phyloP scores from a whole-genome alignment of 306 rosid genomes.

The Quercus cerris region DNA sequence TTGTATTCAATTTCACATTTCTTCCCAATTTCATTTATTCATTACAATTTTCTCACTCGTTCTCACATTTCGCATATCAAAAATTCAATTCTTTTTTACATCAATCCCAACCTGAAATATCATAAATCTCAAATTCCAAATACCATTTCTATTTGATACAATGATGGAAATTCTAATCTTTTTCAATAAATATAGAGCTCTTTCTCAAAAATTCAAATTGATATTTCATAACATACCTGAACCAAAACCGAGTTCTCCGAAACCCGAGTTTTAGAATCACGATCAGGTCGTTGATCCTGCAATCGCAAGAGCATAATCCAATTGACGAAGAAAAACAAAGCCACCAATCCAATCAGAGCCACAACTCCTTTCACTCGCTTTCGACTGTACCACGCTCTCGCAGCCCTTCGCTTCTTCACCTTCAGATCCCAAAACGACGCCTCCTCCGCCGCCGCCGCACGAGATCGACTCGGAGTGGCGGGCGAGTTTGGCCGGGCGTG shows the following conservation, averaged over 20 bases:
- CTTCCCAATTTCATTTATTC: neutral
- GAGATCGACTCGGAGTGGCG: constrained; percentile 55
- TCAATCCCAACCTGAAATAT: too few species aligned
- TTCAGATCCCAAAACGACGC: constrained; percentile 20
- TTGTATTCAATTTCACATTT: neutral
- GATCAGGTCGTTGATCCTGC: constrained; percentile 29
- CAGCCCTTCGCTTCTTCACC: constrained; percentile 29
- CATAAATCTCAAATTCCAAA: neutral
- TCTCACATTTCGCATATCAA: too few species aligned
- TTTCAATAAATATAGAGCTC: neutral
- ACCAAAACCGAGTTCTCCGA: constrained; percentile 31
- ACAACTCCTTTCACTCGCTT: constrained; percentile 56
- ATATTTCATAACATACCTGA: constrained; percentile 31
- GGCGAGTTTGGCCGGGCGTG: constrained; percentile 37
- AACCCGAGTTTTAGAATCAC: constrained; percentile 19
- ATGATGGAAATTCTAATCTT: neutral
- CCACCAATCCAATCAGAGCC: constrained; percentile 46
- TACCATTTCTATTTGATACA: too few species aligned
- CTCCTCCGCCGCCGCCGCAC: constrained; percentile 50
- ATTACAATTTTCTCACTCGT: neutral
- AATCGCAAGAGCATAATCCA: constrained; percentile 68
- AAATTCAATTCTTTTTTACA: too few species aligned
- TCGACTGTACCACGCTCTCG: constrained; percentile 49
- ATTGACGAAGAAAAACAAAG: constrained; percentile 54
- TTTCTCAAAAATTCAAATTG: neutral